A percentile compares a stretch with the other conserved stretches of the same genome.
phyloP scores from a whole-genome alignment of 768 basidiomycete genomes.

The Collybia sordida region DNA sequence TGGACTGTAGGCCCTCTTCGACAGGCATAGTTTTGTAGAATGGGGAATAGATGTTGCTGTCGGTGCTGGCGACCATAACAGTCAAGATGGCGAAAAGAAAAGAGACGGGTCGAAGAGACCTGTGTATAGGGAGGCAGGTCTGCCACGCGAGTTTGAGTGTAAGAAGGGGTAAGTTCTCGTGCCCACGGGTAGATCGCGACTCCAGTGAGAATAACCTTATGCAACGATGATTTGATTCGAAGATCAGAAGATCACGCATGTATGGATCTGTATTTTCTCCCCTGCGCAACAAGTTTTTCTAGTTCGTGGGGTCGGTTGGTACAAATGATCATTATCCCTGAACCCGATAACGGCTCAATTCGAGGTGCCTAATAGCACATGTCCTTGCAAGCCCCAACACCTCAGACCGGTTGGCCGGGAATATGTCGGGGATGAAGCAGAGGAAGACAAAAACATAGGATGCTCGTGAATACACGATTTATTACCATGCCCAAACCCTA shows the following conservation, averaged over 20 bases:
- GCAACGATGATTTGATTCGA: slow-evolving; percentile 29
- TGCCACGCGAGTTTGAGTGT: slow-evolving; percentile 46
- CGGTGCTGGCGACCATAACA: slow-evolving; percentile 56
- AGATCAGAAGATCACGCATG: slow-evolving; percentile 36
- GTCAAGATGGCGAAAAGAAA: slow-evolving; percentile 27
- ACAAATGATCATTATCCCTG: slow-evolving; percentile 8
- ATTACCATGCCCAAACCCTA: slow-evolving; percentile 18
- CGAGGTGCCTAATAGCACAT: slow-evolving; percentile 1
- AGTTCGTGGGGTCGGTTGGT: background rate
- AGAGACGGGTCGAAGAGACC: slow-evolving; percentile 15
- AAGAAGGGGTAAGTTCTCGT: slow-evolving; percentile 39
- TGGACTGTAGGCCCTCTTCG: slow-evolving; percentile 70
- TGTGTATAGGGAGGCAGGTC: slow-evolving; percentile 28
- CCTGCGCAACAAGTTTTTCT: slow-evolving; percentile 5
- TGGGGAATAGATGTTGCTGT: slow-evolving; percentile 56
- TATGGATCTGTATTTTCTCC: slow-evolving; percentile 14
- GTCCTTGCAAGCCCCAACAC: background rate
- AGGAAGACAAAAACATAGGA: slow-evolving; percentile 17
- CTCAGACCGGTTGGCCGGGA: slow-evolving; percentile 8
- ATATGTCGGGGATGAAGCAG: slow-evolving; percentile 19
- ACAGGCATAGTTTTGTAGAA: slow-evolving; percentile 50
- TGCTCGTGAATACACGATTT: slow-evolving; percentile 10
- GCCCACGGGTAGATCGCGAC: slow-evolving; percentile 39
- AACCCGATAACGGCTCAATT: slow-evolving; percentile 1
- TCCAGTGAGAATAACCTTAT: slow-evolving; percentile 27